Evolutionary conservation across 2,329 filamentous ascomycete species (phyloP).

Genomic region (Monilinia polystroma): DNA sequence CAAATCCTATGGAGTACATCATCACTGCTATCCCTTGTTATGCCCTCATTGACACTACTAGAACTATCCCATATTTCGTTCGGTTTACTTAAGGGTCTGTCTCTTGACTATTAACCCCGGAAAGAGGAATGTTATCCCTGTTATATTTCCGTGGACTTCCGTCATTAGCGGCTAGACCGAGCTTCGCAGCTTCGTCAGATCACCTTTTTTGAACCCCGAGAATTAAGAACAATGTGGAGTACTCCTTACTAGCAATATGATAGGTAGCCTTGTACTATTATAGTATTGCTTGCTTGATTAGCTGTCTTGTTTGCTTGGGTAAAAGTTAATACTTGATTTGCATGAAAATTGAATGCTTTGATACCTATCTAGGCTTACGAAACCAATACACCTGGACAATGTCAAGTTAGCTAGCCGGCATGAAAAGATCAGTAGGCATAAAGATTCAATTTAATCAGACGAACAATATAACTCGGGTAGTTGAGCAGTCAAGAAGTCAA

Average conservation of each 20-base stretch:
- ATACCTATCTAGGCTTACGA: too few species aligned
- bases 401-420: too few species aligned
- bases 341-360: not conserved
- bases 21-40: not conserved
- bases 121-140: constrained; percentile 1
- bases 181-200: not conserved
- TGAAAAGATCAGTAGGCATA: too few species aligned
- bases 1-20: not conserved
- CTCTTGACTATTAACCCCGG: not conserved
- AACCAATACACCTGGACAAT: too few species aligned
- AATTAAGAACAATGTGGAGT: not conserved
- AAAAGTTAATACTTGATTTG: not conserved
- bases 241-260: not conserved
- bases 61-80: not conserved
- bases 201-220: not conserved
- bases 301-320: too few species aligned
- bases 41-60: not conserved
- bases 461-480: too few species aligned
- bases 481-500: too few species aligned
- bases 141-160: not conserved
- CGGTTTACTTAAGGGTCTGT: not conserved
- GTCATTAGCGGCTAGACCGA: not conserved
- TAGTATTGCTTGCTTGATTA: not conserved
- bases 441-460: too few species aligned
- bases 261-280: not conserved